Conservation (phyloP, 2,329 filamentous ascomycete species). For the Amauroascus verrucosus region DNA sequence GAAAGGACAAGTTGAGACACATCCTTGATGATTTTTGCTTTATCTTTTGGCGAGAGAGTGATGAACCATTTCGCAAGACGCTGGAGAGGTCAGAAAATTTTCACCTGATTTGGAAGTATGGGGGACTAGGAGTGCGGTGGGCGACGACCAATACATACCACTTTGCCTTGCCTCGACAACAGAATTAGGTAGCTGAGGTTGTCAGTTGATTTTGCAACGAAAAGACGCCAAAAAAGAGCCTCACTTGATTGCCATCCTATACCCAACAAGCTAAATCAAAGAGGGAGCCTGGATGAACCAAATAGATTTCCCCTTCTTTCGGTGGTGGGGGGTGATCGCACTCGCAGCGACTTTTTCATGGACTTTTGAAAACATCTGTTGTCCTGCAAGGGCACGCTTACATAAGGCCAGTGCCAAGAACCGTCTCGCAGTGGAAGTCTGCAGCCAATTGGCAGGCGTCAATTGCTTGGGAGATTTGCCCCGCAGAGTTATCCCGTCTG, state of each 20-base stretch:
- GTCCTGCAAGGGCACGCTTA: background rate
- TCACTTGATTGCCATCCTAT: slow-evolving; percentile 47
- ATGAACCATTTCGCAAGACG: slow-evolving; percentile 99
- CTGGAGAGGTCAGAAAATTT: slow-evolving; percentile 40
- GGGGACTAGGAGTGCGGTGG: slow-evolving; percentile 27
- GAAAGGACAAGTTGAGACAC: slow-evolving; percentile 95
- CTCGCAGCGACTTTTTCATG: background rate
- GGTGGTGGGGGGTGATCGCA: slow-evolving; percentile 2
- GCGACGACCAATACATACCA: slow-evolving; percentile 55
- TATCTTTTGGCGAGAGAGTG: slow-evolving; percentile 91
- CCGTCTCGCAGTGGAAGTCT: background rate
- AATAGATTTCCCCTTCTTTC: background rate
- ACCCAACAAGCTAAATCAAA: background rate
- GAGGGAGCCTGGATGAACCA: slow-evolving; percentile 7
- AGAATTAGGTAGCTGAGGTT: slow-evolving; percentile 79
- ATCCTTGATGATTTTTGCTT: slow-evolving; percentile 99
- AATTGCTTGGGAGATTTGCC: background rate
- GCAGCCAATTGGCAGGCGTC: background rate
- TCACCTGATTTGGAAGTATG: slow-evolving; percentile 10
- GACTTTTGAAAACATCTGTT: no score
- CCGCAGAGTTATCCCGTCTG: background rate
- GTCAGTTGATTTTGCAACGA: background rate
- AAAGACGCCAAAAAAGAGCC: slow-evolving; percentile 13
- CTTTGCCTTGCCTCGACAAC: slow-evolving; percentile 96
- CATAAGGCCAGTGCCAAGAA: background rate